These are phyloP conservation scores for Fraxinus sp. DNA, from an alignment of 305 asterid genomes.

Conservation along the genomic window DNA sequence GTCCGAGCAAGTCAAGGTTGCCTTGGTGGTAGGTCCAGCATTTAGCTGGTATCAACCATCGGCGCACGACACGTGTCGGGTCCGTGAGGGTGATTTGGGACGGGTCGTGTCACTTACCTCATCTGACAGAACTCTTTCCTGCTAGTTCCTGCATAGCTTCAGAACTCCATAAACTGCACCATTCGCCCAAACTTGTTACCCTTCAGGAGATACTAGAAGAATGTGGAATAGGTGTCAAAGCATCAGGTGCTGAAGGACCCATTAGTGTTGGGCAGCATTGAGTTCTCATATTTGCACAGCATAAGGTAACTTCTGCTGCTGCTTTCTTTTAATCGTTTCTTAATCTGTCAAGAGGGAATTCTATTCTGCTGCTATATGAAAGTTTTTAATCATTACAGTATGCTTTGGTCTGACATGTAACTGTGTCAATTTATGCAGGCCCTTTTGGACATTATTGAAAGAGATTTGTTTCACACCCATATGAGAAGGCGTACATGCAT, in stretches of 20 bases:
- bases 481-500: constrained; percentile 55
- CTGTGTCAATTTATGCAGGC: constrained; percentile 60
- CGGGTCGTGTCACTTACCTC: no score
- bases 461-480: constrained; percentile 79
- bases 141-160: constrained; percentile 57
- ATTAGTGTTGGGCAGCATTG: constrained; percentile 81
- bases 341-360: neutral
- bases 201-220: constrained; percentile 98
- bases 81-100: no score
- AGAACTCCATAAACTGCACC: constrained; percentile 80
- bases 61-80: no score
- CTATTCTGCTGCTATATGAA: neutral
- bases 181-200: constrained; percentile 94
- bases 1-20: no score
- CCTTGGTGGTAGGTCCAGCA: no score
- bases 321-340: neutral
- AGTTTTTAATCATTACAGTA: neutral
- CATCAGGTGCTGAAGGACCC: constrained; percentile 74
- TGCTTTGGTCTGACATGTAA: constrained; percentile 26
- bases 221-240: constrained; percentile 94
- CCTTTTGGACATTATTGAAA: constrained; percentile 80
- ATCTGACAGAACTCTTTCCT: constrained; percentile 70
- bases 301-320: constrained; percentile 52
- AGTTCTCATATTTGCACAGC: constrained; percentile 93
- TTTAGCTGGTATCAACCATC: no score